Base-by-base conservation (phyloP, 306 rosid genomes). In the Benincasa hispida region DNA sequence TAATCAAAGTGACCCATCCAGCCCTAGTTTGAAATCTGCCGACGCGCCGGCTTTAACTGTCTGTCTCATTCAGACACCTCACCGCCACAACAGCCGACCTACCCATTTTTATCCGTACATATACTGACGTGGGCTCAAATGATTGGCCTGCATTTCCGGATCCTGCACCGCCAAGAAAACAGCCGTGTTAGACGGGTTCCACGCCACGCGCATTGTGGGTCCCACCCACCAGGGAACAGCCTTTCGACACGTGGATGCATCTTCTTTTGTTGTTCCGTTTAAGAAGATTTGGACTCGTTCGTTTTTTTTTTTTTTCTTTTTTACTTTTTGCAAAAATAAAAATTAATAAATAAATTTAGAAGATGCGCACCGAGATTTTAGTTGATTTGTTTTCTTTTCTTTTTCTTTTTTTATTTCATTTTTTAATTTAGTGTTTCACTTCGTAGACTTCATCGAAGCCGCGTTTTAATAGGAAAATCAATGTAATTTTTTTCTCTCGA, bases 21-120 rank as follows among this genome's bases (percentile, higher is more conserved):
- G 30, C 42, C 30, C 32, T 18, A 8, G 41, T 74, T 28, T 55
- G 21, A 28, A 22, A 28, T 74, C 50, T 35, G 53, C 66, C 22
- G 67, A 75, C 79, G 56, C 70, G 79, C 72, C 79, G 72, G 72
- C 79, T 59, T 76, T 53, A 56, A 76, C 79, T 76, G 72, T 76
- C 79, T 76, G 79, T 76, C 79, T 21, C 51, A 13, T 54, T 74
- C 51, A 74, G 65, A 53, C 78, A 74, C 65, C 78, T 53, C 78
- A 57, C 78, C 74, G 55, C 74, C 74, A 67, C 74, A 66, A 39
- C 73, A 66, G 73, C 73, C 53, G 53, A 61, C 68, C 68, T 28
- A 32, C 14, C 45, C 45, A 13, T 28, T 24, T 56, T 32, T 68
- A 68, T 42, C 74, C 74, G 74, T 68, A 68, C 74, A 6, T 42